Conservation (phyloP, 108 stramenopile species). For the Chaetoceros tenuissimus region DNA sequence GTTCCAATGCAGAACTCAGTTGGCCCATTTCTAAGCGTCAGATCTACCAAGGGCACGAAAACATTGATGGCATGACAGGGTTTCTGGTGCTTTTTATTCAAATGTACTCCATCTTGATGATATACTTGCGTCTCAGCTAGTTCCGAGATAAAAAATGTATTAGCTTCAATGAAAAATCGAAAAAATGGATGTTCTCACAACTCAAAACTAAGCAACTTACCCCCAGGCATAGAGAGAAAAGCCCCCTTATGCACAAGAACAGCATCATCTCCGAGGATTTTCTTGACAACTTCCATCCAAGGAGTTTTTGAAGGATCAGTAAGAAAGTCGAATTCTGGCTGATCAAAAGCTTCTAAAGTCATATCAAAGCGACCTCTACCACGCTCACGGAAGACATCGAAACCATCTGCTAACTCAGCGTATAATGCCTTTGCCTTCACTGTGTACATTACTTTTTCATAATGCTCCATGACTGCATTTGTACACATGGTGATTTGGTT, state of each 20-base stretch:
- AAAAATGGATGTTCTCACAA: not conserved
- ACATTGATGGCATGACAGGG: conserved; percentile 88
- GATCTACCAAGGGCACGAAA: conserved; percentile 80
- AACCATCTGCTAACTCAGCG: conserved; percentile 76
- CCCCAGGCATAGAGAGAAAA: conserved; percentile 70
- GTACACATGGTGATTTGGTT: conserved; percentile 56
- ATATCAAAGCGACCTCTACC: conserved; percentile 82
- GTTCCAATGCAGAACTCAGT: conserved; percentile 83
- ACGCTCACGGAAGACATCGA: conserved; percentile 81
- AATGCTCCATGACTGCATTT: conserved; percentile 68
- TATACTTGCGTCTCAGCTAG: conserved; percentile 56
- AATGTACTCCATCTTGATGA: conserved; percentile 86
- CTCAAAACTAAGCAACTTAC: not conserved
- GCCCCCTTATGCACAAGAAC: conserved; percentile 75
- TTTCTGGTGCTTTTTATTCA: conserved; percentile 56
- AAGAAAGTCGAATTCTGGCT: conserved; percentile 50
- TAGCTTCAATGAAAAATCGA: no score
- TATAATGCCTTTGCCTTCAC: conserved; percentile 64
- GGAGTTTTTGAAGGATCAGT: conserved; percentile 54
- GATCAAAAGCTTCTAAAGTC: conserved; percentile 66
- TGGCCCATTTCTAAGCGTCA: conserved; percentile 56
- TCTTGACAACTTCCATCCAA: conserved; percentile 80
- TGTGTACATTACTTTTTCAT: conserved; percentile 75
- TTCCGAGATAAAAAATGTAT: not conserved
- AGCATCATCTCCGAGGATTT: conserved; percentile 70